Base-by-base conservation (phyloP, 768 basidiomycete species). In the Polyporus arcularius region DNA sequence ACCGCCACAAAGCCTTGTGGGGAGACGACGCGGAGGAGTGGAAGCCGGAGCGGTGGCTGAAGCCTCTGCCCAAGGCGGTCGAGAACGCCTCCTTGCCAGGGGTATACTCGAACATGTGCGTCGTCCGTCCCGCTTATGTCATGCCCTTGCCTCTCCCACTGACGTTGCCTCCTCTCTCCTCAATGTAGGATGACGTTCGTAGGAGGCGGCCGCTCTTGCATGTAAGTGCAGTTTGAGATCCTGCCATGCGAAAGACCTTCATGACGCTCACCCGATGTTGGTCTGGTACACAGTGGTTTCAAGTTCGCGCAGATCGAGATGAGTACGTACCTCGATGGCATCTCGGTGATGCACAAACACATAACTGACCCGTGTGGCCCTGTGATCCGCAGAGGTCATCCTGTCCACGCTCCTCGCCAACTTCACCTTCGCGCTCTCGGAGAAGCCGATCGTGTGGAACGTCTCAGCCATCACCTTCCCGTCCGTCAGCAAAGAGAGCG, bases 41-140 rank as follows among this genome's bases (percentile, higher is more conserved):
- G 67, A 66, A 65, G 59, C 68, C 68, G 4, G 65, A 65, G 39
- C 65, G 68, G 14, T 70, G 67, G 67, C 53, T 68, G 4, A 41
- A 30, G 30, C 59, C 61, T 4, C 57, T 65, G 12, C 62, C 67
- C 4, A 49, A 57, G 53, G 42, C 59, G 14, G 40, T 68, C 16
- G 60, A 55, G 30, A 53, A 53, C 14, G 60, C 64, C 14, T 26
- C 21, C 12, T 35, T 65, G 3, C 64, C 64, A 3, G 60, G 64
- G 1, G 64, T 65, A 14, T 65, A 65, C 54, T 61, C 64, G 26
- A 26, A 63, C 21, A 31, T 63, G 65, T 62, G 21, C 15, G 58
- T 50, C 35, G 11, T n/a, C 21, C 38, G 21, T 26, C 21, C 21
- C 21, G 21, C 21, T 2, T 26, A 46, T 18, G 10, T 14, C 8